Evolutionary conservation across 2,329 filamentous ascomycete genomes (phyloP), one percentile per base, ranked within the genome.

Genomic region (Drechslera avenae): DNA sequence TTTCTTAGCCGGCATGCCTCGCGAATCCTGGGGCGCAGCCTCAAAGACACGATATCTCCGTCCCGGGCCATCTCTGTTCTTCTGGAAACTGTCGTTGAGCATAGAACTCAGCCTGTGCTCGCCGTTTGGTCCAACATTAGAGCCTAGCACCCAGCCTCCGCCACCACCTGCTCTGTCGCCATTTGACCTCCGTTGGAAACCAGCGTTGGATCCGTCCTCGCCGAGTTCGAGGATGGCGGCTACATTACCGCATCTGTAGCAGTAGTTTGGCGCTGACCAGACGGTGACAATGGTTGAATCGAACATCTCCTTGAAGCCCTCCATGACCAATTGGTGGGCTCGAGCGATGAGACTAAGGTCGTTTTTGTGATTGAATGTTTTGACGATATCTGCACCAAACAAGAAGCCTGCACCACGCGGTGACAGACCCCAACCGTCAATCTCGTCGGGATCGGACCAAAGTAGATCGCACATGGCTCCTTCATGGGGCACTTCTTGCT

Each of bases 291-390:
- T 97, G 39, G 87, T 90, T 12, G 86, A 88, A 70, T 69, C 67
- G 68, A 97, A 99, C 92, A 97, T 97, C 16, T 97, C 94, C 77
- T 97, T 97, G 75, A 97, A 99, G 0, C 94, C 94, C 73, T 99
- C 94, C 94, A 97, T 99, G 59, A 99, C 94, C 17, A 99, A 85
- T 74, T 99, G 94, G 71, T 99, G 94, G 1, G 94, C 94, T 47
- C 94, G 86, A 14, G 93, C 94, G 59, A 99, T 94, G 44, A 99
- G 82, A 17, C 88, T 91, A 21, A 99, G 82, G 68, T 96, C 90
- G 73, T 99, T 99, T 50, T 86, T 85, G 75, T 97, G 88, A 76
- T 97, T 99, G 79, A 99, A 99, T 19, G 60, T 86, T 67, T 94
- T 95, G 67, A 97, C 93, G 50, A 97, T 97, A 70, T 97, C 92